Evolutionary conservation across 345 rosid genomes (phyloP).

Genomic region (Cardamine occulta): DNA sequence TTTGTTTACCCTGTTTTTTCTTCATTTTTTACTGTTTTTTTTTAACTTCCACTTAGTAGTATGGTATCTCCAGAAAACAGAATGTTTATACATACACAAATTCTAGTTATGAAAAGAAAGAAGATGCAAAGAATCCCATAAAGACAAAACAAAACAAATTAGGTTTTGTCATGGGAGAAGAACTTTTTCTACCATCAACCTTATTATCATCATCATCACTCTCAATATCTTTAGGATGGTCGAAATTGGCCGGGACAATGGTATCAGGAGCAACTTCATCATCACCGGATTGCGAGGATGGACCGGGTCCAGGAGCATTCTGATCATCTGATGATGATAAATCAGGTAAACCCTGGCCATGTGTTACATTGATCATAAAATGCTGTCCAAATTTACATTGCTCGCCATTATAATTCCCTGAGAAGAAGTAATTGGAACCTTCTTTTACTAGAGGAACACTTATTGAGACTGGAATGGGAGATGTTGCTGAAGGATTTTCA

Average conservation of each 20-base stretch:
- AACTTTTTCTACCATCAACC: constrained; percentile 24
- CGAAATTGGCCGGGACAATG: constrained; percentile 65
- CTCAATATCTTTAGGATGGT: constrained; percentile 56
- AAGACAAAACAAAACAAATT: constrained; percentile 40
- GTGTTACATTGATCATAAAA: constrained; percentile 72
- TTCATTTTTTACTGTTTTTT: background rate
- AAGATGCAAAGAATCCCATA: constrained; percentile 37
- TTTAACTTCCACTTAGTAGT: background rate
- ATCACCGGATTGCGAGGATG: constrained; percentile 50
- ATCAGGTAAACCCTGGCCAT: constrained; percentile 75
- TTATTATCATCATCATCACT: constrained; percentile 37
- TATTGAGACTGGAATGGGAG: constrained; percentile 57
- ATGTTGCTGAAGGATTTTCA: constrained; percentile 71
- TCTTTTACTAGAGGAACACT: constrained; percentile 75
- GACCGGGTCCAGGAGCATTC: constrained; percentile 60
- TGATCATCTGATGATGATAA: constrained; percentile 51
- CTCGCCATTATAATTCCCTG: constrained; percentile 84
- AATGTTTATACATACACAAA: constrained; percentile 26
- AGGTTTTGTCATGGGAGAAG: constrained; percentile 45
- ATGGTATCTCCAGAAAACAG: background rate
- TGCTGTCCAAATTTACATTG: constrained; percentile 76
- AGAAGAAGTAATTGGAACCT: constrained; percentile 78
- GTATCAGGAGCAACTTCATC: constrained; percentile 81
- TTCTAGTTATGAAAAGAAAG: background rate
- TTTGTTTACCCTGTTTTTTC: background rate